Evolutionary conservation across 148 eudicot species (phyloP), one percentile per base, ranked within the genome.

Genomic region (Cornus suecica): DNA sequence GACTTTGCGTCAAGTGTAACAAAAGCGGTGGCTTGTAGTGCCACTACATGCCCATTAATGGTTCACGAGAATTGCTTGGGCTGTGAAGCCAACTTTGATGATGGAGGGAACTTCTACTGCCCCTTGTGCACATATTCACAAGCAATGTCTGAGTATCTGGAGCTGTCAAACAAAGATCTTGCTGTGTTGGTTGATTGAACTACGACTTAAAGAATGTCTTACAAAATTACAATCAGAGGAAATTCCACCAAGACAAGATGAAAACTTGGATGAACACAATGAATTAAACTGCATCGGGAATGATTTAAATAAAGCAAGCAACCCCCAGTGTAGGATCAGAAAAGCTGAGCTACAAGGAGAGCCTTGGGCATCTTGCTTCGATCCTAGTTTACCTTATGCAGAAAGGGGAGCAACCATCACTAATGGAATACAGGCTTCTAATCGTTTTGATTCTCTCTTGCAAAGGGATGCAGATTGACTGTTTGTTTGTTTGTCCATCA

Each of bases 61-160:
- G 87, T 92, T 78, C 97, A 94, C 51, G 82, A 94, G 78, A 84
- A 85, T 71, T 94, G 98, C 60, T 81, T 92, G 75, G 86, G 87
- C 67, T 66, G 83, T 81, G 83, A 81, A 20, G 77, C 80, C 70
- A 75, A 68, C 61, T 85, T 90, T 79, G 94, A 87, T 82, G 80
- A 70, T 52, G 71, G 34, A 37, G 93, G 85, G n/a, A 80, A 78
- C 25, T 94, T 90, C 83, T 81, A 82, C 83, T 94, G 98, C 82
- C 98, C 97, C 23, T 88, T 89, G 67, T 92, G 97, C 83, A 83
- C 88, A 70, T 94, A 88, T 86, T 88, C 90, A 58, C 86, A 75
- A 69, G 91, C 97, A 71, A 79, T 83, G 37, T 80, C 90, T 11
- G 87, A 82, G 74, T 89, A 85, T 77, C 54, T 61, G 29, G 78